These are phyloP conservation scores for Acorus calamus DNA, from an alignment of 106 monocot species.

Conservation along the genomic window DNA sequence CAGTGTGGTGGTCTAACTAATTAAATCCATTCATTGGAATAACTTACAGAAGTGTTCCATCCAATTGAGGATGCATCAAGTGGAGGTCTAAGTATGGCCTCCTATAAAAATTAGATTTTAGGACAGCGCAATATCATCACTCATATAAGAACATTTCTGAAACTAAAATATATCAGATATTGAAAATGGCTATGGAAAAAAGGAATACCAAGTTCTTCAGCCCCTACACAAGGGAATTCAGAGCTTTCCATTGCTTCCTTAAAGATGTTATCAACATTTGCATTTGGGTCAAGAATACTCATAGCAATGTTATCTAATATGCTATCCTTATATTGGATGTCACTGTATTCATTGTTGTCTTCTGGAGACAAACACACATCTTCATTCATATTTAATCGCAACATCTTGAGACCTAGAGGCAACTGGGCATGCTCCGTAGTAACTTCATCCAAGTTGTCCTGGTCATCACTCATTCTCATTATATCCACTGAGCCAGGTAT, in stretches of 20 bases:
- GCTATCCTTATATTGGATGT: slow-evolving; percentile 5
- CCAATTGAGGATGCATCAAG: too few species aligned
- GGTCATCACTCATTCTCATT: slow-evolving; percentile 1
- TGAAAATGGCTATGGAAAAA: too few species aligned
- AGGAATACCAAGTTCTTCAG: neutral
- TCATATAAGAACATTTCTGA: too few species aligned
- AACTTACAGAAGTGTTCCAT: too few species aligned
- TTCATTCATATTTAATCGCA: slow-evolving; percentile 7
- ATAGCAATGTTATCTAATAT: slow-evolving; percentile 9
- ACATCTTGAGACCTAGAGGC: slow-evolving; percentile 1
- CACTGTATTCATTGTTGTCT: slow-evolving; percentile 7
- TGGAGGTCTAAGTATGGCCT: too few species aligned
- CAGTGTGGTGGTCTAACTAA: too few species aligned
- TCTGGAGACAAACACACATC: slow-evolving; percentile 7
- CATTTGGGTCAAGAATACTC: slow-evolving; percentile 8
- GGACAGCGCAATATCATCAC: too few species aligned
- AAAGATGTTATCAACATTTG: slow-evolving; percentile 8
- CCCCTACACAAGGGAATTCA: neutral
- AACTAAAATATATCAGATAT: too few species aligned
- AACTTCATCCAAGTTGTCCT: slow-evolving; percentile 1
- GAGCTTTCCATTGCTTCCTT: slow-evolving; percentile 5
- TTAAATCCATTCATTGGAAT: too few species aligned
- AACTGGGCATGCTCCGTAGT: slow-evolving; percentile 3
- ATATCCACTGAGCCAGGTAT: slow-evolving; percentile 1
- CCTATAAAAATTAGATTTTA: too few species aligned